Base-by-base conservation (phyloP, 2,329 filamentous ascomycete genomes). In the Aureobasidium melanogenum region DNA sequence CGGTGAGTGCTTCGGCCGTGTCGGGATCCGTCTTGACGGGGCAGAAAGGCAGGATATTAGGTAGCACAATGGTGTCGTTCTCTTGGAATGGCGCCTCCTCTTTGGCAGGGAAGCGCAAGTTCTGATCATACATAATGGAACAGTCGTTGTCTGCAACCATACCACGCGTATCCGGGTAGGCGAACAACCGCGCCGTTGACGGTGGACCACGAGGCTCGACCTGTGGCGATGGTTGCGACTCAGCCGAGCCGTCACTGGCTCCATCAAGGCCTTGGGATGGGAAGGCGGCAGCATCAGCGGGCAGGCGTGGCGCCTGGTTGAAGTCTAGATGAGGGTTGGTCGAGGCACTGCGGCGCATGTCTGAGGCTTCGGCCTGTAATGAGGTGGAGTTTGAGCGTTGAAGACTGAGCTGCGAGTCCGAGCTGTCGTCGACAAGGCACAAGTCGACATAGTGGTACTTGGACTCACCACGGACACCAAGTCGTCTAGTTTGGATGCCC, bases 381-480 rank as follows among this genome's bases (percentile, higher is more conserved):
- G 51, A 61, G 64, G 60, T 54, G 55, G 64, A 65, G 65, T 55
- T 63, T 24, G 56, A 43, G 43, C 64, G 66, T 61, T 65, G 64
- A 58, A 66, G 66, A 36, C 65, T 59, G 32, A 60, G 44, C 59
- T 66, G 60, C 44, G 48, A 24, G 32, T 68, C 69, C 26, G 67
- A 59, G 41, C 65, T 65, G 55, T 80, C 80, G 63, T 79, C 78
- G 62, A 76, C 75, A 36, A 81, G 76, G 41, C 77, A 78, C 39
- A 82, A 73, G 65, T 82, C 80, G 52, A 81, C 80, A 69, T 99
- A 99, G 74, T 99, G 94, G 73, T 99, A 99, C 73, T 99, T 99
- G 15, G 94, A 99, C 76, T 97, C 93, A 65, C 94, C 94, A 58
- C 94, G 86, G 50, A 97, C 92, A 64, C 94, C 94, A 14, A 99